phyloP scores from a whole-genome alignment of 805 yeast species.

The Candida lessepsii region DNA sequence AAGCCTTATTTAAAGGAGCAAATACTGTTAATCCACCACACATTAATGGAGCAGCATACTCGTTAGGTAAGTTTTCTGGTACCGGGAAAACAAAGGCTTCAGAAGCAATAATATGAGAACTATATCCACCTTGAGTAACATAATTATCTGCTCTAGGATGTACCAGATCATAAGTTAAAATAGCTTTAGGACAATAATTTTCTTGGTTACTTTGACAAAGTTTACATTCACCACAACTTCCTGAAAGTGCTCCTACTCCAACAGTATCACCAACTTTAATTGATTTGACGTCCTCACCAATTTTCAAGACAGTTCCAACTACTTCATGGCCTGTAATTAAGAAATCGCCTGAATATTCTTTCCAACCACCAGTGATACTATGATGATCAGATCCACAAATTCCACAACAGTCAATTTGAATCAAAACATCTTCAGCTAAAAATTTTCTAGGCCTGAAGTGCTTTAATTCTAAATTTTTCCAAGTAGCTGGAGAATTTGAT shows the following conservation, averaged over 20 bases:
- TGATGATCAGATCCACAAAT: conserved; percentile 65
- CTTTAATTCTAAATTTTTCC: conserved; percentile 28
- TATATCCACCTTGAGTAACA: conserved; percentile 47
- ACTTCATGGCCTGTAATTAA: conserved; percentile 59
- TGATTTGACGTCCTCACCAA: conserved; percentile 54
- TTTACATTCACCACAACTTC: conserved; percentile 60
- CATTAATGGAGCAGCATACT: conserved; percentile 50
- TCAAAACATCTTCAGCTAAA: conserved; percentile 14
- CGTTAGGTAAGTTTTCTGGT: conserved; percentile 45
- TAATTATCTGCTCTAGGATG: conserved; percentile 19
- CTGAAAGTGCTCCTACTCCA: conserved; percentile 73
- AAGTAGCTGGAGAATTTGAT: conserved; percentile 23
- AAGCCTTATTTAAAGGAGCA: conserved; percentile 50
- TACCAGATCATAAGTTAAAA: conserved; percentile 53
- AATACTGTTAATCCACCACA: conserved; percentile 59
- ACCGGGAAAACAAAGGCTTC: conserved; percentile 47
- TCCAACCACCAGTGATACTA: conserved; percentile 53
- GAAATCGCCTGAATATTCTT: conserved; percentile 37
- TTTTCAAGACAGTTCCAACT: conserved; percentile 54
- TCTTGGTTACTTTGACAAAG: conserved; percentile 44
- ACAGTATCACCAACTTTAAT: conserved; percentile 70
- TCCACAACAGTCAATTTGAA: conserved; percentile 41
- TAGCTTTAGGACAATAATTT: conserved; percentile 50
- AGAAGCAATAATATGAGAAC: conserved; percentile 46
- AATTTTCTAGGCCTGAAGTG: conserved; percentile 26